Evolutionary conservation across 192 early-diverging fungal species (phyloP).

Genomic region (Coemansia sp.): DNA sequence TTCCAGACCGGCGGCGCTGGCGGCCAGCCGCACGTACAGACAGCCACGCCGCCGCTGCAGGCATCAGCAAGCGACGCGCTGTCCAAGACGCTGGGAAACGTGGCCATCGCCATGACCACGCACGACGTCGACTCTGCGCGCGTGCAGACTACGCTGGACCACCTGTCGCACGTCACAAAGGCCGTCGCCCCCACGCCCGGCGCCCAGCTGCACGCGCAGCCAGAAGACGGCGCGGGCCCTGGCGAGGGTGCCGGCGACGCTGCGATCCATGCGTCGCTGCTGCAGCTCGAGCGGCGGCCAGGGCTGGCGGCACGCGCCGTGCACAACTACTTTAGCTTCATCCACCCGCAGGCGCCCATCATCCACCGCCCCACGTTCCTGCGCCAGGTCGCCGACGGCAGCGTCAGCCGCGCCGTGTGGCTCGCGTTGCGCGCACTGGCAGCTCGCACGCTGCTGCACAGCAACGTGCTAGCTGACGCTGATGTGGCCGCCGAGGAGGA

Average conservation of each 20-base stretch:
- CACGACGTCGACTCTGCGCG: conserved; percentile 17
- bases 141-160: conserved; percentile 42
- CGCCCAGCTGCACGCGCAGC: no score
- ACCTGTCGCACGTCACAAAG: conserved; percentile 34
- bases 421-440: conserved; percentile 46
- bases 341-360: conserved; percentile 53
- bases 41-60: neutral
- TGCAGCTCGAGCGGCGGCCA: conserved; percentile 35
- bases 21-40: neutral
- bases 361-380: conserved; percentile 54
- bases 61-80: conserved; percentile 16
- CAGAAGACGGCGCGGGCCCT: neutral
- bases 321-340: conserved; percentile 50
- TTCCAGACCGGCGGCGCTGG: neutral
- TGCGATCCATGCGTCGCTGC: conserved; percentile 30
- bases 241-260: neutral
- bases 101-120: conserved; percentile 39
- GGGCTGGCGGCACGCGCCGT: conserved; percentile 31
- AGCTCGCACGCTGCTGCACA: conserved; percentile 33
- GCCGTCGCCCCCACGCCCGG: conserved; percentile 27
- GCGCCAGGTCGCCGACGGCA: conserved; percentile 35
- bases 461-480: conserved; percentile 17
- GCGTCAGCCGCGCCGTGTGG: conserved; percentile 52
- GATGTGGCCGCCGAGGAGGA: conserved; percentile 46
- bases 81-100: conserved; percentile 42